Percentiles rank a stretch among this genome's conserved stretches.
phyloP scores from a whole-genome alignment of 176 grass and related monocot genomes.

The Juncus inflexus region DNA sequence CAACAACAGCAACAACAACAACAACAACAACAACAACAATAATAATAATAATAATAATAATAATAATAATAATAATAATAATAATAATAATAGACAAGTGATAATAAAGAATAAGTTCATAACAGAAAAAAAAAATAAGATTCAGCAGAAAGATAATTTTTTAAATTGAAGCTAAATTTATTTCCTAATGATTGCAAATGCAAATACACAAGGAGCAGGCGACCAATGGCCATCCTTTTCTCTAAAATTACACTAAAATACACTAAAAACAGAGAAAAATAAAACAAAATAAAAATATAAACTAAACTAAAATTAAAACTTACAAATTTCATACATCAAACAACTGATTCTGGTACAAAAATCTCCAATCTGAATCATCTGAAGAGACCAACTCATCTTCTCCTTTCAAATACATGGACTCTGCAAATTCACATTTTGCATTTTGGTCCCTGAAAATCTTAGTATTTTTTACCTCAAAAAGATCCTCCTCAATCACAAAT shows the following conservation, averaged over 20 bases:
- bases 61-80: too few relatives aligned
- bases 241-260: slow-evolving; percentile 23
- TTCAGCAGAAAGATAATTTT: too few relatives aligned
- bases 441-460: slow-evolving; percentile 27
- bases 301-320: slow-evolving; percentile 14
- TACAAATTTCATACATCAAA: slow-evolving; percentile 60
- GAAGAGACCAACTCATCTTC: slow-evolving; percentile 59
- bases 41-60: too few relatives aligned
- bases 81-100: too few relatives aligned
- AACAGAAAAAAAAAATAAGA: too few relatives aligned
- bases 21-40: too few relatives aligned
- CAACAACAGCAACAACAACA: too few relatives aligned
- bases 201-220: slow-evolving; percentile 6
- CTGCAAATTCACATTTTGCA: slow-evolving; percentile 41
- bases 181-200: slow-evolving; percentile 30
- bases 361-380: slow-evolving; percentile 78
- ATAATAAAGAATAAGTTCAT: too few relatives aligned
- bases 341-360: slow-evolving; percentile 70
- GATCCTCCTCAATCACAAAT: slow-evolving; percentile 17
- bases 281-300: slow-evolving; percentile 7
- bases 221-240: slow-evolving; percentile 23
- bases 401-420: slow-evolving; percentile 69
- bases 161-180: slow-evolving; percentile 20
- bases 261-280: slow-evolving; percentile 36
- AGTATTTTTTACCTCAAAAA: slow-evolving; percentile 2